A percentile compares a stretch with the other conserved stretches of the same genome.
These are phyloP conservation scores for Cerioporus squamosus DNA, from an alignment of 1,284 basidiomycete species.

Conservation along the genomic window DNA sequence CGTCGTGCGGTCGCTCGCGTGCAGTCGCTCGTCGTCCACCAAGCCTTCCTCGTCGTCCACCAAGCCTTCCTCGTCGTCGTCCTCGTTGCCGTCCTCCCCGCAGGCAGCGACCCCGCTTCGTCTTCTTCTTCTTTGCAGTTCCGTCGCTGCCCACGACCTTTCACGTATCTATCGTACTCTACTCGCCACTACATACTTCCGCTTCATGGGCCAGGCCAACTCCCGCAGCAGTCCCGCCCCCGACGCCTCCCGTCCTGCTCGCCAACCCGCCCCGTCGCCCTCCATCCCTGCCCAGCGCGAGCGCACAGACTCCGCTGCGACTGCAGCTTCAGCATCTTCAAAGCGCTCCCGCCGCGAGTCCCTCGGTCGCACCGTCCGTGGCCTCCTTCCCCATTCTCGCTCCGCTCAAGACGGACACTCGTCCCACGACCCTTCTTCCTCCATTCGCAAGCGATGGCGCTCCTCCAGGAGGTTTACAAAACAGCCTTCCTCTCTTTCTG, in stretches of 20 bases:
- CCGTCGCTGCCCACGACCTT: too few relatives aligned
- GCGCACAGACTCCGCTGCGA: background rate
- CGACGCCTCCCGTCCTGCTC: background rate
- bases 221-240: conserved; percentile 13
- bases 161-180: conserved; percentile 1
- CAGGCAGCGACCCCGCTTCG: background rate
- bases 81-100: background rate
- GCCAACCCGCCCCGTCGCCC: background rate
- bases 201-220: conserved; percentile 22
- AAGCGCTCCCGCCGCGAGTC: conserved; percentile 23
- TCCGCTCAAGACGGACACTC: conserved; percentile 20
- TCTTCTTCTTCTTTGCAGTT: background rate
- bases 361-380: conserved; percentile 29
- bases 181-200: background rate
- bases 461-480: conserved; percentile 42
- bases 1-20: background rate
- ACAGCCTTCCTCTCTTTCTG: conserved; percentile 16
- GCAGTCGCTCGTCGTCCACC: background rate
- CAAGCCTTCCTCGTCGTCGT: background rate
- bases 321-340: conserved; percentile 3
- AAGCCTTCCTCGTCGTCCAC: background rate
- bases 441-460: conserved; percentile 43
- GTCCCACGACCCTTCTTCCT: conserved; percentile 13
- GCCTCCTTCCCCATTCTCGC: conserved; percentile 21
- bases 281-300: background rate